Base-by-base conservation (phyloP, 2,329 filamentous ascomycete species). In the Grosmannia serpens region DNA sequence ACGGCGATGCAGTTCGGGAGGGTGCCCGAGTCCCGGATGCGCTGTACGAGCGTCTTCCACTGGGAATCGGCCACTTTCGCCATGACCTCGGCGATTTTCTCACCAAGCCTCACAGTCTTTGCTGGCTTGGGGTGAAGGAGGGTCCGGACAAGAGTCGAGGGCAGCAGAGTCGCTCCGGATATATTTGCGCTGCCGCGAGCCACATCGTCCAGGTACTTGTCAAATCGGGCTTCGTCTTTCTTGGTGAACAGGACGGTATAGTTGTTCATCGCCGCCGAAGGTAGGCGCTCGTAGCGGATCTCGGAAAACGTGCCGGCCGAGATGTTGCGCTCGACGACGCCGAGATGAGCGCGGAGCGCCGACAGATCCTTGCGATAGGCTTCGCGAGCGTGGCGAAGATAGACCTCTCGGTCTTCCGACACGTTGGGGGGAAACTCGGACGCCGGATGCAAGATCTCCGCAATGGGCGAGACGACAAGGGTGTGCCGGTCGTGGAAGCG, bases 401-500 rank as follows among this genome's bases (percentile, higher is more conserved):
- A 82, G 0, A 73, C 65, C 55, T 77, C 75, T 20, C 80, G 75
- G 31, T 74, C 69, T 53, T 61, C 61, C 22, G 24, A 22, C 15
- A 56, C 53, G 13, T 67, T 63, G 5, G 65, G 63, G 38, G 3
- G 3, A 27, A 69, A 64, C 1, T 68, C 59, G 0, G 64, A 64
- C 1, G 67, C 63, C 0, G 77, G 74, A 60, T 77, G 74, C 10
- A 84, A 64, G 15, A 79, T 69, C 67, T 85, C 81, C 6, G 81
- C 77, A 58, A 85, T 83, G 15, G 78, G 75, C 52, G 77, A 79
- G 35, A 77, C 73, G 60, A 85, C 74, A 62, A 77, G 77, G 2
- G 82, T 84, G 61, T 82, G 76, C 62, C 77, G 76, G 67, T 85
- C 82, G 62, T 84, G 81, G 62, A 81, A 80, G 44, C 71, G 73